Conservation (phyloP, 495 filamentous ascomycete genomes). For the Aspergillus olivimuriae region DNA sequence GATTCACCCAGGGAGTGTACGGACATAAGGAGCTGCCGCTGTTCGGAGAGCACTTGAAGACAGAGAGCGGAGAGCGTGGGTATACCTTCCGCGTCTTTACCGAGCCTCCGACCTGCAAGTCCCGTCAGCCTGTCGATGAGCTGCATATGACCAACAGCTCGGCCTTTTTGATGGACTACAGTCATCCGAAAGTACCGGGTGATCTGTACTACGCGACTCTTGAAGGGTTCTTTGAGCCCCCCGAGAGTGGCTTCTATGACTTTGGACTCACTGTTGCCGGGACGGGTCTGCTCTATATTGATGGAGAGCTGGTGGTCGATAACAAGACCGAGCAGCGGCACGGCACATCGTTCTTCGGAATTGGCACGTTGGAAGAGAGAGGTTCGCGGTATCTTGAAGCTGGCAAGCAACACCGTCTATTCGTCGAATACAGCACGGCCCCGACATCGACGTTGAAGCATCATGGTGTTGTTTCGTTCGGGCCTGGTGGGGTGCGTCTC, state of each 20-base stretch:
- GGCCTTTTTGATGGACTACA: conserved; percentile 55
- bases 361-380: conserved; percentile 51
- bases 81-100: conserved; percentile 51
- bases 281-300: conserved; percentile 58
- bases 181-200: conserved; percentile 41
- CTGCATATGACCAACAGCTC: conserved; percentile 42
- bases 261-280: conserved; percentile 69
- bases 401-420: conserved; percentile 48
- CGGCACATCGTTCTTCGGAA: conserved; percentile 51
- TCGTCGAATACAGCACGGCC: conserved; percentile 52
- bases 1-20: conserved; percentile 44
- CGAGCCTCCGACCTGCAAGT: conserved; percentile 34
- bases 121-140: conserved; percentile 42
- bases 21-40: conserved; percentile 51
- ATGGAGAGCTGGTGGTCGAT: conserved; percentile 62
- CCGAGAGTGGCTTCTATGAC: conserved; percentile 56
- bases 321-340: conserved; percentile 48
- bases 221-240: conserved; percentile 48
- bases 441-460: conserved; percentile 47
- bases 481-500: conserved; percentile 65
- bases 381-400: conserved; percentile 44
- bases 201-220: conserved; percentile 47
- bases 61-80: conserved; percentile 37
- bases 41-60: conserved; percentile 39
- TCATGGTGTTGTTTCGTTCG: conserved; percentile 42